Evolutionary conservation across 2,329 filamentous ascomycete genomes (phyloP), one percentile per base, ranked within the genome.

Genomic region (Epichloe brachyelytri): DNA sequence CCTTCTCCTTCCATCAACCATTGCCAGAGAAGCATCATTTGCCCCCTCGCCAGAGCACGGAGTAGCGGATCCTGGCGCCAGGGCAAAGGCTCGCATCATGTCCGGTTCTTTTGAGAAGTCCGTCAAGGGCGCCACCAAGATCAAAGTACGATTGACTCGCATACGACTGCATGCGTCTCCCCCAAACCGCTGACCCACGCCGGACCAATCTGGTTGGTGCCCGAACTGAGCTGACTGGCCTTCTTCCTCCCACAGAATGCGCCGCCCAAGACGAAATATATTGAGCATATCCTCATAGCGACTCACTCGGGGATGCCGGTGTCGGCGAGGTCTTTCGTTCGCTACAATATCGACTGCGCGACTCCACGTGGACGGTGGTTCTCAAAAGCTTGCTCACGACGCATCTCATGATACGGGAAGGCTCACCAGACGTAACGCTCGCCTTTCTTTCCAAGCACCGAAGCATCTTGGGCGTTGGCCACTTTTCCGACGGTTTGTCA

Each of bases 281-380:
- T 98, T 73, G 93, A 98, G 69, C 89, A 96, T 66, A 96, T 98
- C 64, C 79, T 98, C 52, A 79, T 96, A 58, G 91, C 93, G 56
- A 98, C 93, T 38, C 88, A 96, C 70, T 85, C 89, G 20, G 93
- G 90, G 59, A 98, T 70, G 86, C 88, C 50, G 93, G 91, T 58
- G 88, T 98, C 54, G 91, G 85, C 54, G 93, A 98, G 71, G 87
- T 98, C 63, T 97, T 98, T 68, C 84, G 93, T 54, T 88, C 89
- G 41, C 75, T 98, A 50, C 89, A 94, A 65, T 82, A 88, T 65
- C 82, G 93, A 49, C 71, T 98, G 58, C 85, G 89, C 65, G 93
- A 98, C 67, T 91, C 91, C 59, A 95, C 93, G 75, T 98, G 93
- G 93, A 98, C 93, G n/a, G 89, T 97, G 52, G 91, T 95, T 57